Evolutionary conservation across 2,329 filamentous ascomycete species (phyloP), one percentile per base, ranked within the genome.

Genomic region (Ophiostoma novo-ulmi): DNA sequence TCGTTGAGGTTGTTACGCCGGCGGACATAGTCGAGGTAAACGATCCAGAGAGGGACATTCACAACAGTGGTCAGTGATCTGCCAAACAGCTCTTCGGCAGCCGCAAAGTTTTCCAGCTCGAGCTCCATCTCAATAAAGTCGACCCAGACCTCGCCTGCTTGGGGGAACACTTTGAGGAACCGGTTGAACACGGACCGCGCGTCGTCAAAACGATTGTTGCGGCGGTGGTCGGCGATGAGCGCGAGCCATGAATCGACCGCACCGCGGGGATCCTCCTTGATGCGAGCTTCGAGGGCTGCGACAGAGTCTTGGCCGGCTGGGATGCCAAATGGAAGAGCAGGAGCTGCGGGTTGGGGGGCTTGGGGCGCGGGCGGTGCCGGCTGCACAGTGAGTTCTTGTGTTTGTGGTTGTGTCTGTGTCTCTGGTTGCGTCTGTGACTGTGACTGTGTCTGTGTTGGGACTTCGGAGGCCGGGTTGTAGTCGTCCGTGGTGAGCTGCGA

Each of bases 21-120:
- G 69, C 95, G 92, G 73, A 98, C 92, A 78, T 98, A 97, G 80
- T 97, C 93, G 73, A 99, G 88, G 78, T 99, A 99, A 41, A 93
- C 87, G 7, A 91, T 93, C 93, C 94, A 99, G 26, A 99, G 86
- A 73, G 91, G 87, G 55, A 98, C 90, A 78, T 94, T 92, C 13
- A 92, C 90, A 26, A 95, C 89, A 10, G 87, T 87, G 75, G 93
- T 85, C 55, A 99, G 86, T 41, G 91, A 93, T 75, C 88, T 73
- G 74, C 88, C 88, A 79, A 99, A 97, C 31, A 99, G 89, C 69
- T 88, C 85, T 79, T 97, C 94, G 20, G 96, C 89, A 66, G 88
- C 88, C 71, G 85, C 84, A 72, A 95, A 90, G 74, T 97, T 92
- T 76, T 97, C 93, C 71, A 93, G 85, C 74, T 93, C 90, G 39